These are phyloP conservation scores for Dendrocalamus latiflorus DNA, from an alignment of 202 grass and related monocot species.

Conservation along the genomic window DNA sequence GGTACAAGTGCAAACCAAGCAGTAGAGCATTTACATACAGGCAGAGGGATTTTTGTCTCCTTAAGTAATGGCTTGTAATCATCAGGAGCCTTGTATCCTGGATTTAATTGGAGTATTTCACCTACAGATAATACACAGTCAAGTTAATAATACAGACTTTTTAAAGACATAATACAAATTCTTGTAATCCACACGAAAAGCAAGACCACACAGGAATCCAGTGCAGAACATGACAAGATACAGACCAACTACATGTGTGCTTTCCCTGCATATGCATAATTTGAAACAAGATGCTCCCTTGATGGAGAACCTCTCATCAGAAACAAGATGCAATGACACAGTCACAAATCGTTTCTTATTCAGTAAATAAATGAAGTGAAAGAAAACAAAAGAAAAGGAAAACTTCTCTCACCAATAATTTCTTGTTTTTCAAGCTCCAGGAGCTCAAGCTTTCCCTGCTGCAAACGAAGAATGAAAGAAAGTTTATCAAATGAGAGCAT, in stretches of 20 bases:
- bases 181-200: too few species aligned
- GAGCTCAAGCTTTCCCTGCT: conserved; percentile 47
- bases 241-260: too few species aligned
- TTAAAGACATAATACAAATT: too few species aligned
- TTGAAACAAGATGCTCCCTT: background rate
- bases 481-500: conserved; percentile 7
- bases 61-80: conserved; percentile 88
- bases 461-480: conserved; percentile 19
- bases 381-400: conserved; percentile 14
- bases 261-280: background rate
- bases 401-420: conserved; percentile 67
- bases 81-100: conserved; percentile 71
- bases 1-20: background rate
- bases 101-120: conserved; percentile 74
- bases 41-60: conserved; percentile 77
- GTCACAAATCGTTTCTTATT: background rate
- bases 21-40: conserved; percentile 42
- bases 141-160: background rate
- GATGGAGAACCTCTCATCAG: conserved; percentile 17
- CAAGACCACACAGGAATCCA: too few species aligned
- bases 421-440: conserved; percentile 84
- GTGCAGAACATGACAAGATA: too few species aligned
- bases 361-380: background rate
- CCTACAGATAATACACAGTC: conserved; percentile 51
- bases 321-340: background rate